Base-by-base conservation (phyloP, 345 rosid species). In the Murraya paniculata region DNA sequence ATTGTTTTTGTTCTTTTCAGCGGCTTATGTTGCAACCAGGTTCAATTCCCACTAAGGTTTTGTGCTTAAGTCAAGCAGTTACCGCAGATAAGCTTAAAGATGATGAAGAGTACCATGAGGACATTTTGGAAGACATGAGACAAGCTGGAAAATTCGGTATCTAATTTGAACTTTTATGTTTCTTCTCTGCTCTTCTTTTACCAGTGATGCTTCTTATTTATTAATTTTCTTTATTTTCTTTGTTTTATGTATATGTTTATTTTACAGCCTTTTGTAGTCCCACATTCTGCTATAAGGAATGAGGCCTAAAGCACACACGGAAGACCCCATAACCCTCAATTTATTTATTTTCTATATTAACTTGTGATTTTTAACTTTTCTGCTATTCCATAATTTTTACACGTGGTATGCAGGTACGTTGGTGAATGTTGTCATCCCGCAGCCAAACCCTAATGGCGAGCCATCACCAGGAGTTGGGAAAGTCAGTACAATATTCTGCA, bases 41-140 rank as follows among this genome's bases (percentile, higher is more conserved):
- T 65, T 86, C 83, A 11, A 82, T 82, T 56, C 87, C 98, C 14
- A 91, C 98, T 19, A 94, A 88, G 82, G 93, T 96, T 76, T 93
- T 96, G 22, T 91, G 98, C 84, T 87, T 96, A 69, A 91, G 98
- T 64, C 91, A 91, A 88, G 99, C 93, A 16, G 94, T 94, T 77
- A 77, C 82, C 74, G 89, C 75, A 55, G 94, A 94, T 84, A 95
- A 91, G 84, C 97, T 96, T 74, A 73, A 62, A 75, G 95, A 93
- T 79, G 93, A 94, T 61, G 93, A 87, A 35, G 99, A 92, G 77
- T 96, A 91, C 74, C 4, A 30, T 30, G 98, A 86, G 88, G 99
- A 96, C 75, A 96, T 96, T 79, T 48, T 92, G 85, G 98, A 87
- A 61, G 99, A 96, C 84, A 94, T 96, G 97, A 86, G 94, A 81